Evolutionary conservation across 1,139 yeast species (phyloP), one percentile per base, ranked within the genome.

Genomic region (Geotrichum candidum): DNA sequence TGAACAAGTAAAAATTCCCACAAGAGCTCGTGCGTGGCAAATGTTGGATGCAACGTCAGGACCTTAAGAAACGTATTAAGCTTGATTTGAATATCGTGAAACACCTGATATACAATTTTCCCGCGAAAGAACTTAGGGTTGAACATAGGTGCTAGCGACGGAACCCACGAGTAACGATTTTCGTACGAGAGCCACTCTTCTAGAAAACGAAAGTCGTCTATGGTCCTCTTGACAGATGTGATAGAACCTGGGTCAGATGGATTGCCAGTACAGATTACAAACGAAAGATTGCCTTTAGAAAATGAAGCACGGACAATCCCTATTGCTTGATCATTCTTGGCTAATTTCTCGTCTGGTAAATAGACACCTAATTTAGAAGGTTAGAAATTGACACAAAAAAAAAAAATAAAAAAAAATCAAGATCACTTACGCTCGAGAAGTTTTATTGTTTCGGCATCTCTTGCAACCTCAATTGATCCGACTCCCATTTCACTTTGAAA

Each of bases 381-480:
- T 59, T 51, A 50, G 57, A 23, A 53, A 38, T 6, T 27, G 27
- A 31, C 18, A 31, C 25, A 55, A 25, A 18, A 51, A 33, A 10
- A 33, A 51, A 23, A 18, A 51, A 33, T 2, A 33, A 51, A 23
- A 55, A 25, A 18, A 51, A 22, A 65, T 0, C 68, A 62, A 46
- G 80, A 65, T 59, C 74, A 78, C 60, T 71, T 69, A n/a, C 73
- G 69, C 60, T 84, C 86, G 1, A 87, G 70, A 4, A 77, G 41
- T 7, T 71, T 67, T 55, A 85, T 82, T 6, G 86, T 81, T 6
- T 71, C 66, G 46, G 74, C 71, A 65, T 83, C 83, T 13, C 71
- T 72, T 23, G 77, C 81, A 68, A 83, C 83, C 68, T 85, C 89
- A 56, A 83, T 69, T 10, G 84, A 80, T 13, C 77, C 76, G 6